Base-by-base conservation (phyloP, 306 rosid species). In the Vicia sativa region DNA sequence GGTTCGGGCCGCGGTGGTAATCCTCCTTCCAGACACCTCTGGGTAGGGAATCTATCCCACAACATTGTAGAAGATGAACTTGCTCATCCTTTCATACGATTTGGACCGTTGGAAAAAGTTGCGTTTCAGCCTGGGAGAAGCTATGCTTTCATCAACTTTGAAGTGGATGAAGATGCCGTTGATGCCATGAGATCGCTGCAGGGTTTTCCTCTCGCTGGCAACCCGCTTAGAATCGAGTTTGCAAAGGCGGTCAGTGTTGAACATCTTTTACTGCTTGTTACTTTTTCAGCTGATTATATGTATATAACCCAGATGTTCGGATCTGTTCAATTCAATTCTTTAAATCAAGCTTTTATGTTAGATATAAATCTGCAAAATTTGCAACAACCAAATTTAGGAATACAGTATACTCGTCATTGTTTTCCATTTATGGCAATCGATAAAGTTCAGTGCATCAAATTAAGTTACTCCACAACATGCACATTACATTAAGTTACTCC, bases 201-300 rank as follows among this genome's bases (percentile, higher is more conserved):
- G 78, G 97, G 92, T 37, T 84, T 85, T 57, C 76, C 80, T 16
- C 63, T 93, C 42, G 92, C 86, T 0, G 96, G 97, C 82, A 93
- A 84, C 74, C 83, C 95, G 9, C 87, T 93, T 74, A 88, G 92
- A 79, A 84, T 93, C 78, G 92, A 93, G 83, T 90, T 88, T 90
- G 86, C 97, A 35, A 93, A 90, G 97, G 96, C 95, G 99, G 99
- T 93, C 95, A 93, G 99, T 93, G 84, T 81, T 83, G 92, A 85
- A 87, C 55, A 82, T 69, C 75, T 82, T 81, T 73, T 78, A 63
- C 76, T 84, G 81, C 62, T 65, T 78, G 70, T 84, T 87, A 66
- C 73, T 68, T 78, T 82, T 80, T 31, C 78, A 68, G 67, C 69
- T 75, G 66, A 65, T 75, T 79, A 62, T 71, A 39, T 79, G 62